These are phyloP conservation scores for Wilhelminamyces savonicus DNA, from an alignment of 805 yeast species.

Conservation along the genomic window DNA sequence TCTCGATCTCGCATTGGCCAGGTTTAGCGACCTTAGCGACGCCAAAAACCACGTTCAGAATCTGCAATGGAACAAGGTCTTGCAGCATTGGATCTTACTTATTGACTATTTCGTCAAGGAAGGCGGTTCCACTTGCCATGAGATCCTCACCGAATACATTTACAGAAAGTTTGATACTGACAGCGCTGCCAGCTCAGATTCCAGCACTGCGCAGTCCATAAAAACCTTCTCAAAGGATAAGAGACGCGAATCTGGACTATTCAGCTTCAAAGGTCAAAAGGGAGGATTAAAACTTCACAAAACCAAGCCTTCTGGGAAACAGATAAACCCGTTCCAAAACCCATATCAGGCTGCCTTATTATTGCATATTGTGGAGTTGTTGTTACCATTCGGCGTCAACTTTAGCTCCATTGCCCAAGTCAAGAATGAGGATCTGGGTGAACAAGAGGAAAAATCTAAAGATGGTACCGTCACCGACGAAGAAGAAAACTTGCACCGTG, in stretches of 20 bases:
- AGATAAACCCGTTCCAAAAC: conserved; percentile 24
- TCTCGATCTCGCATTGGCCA: conserved; percentile 23
- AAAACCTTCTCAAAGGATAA: conserved; percentile 3
- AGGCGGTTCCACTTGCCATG: conserved; percentile 32
- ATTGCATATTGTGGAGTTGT: conserved; percentile 20
- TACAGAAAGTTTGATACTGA: conserved; percentile 19
- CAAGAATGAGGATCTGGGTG: conserved; percentile 4
- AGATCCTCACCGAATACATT: conserved; percentile 26
- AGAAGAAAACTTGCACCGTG: conserved; percentile 14
- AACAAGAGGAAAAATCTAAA: conserved; percentile 2
- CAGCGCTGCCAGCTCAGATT: conserved; percentile 2
- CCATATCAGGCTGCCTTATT: conserved; percentile 28
- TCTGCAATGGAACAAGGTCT: conserved; percentile 23
- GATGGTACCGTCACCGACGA: conserved; percentile 4
- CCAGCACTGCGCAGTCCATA: not conserved
- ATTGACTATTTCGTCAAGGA: conserved; percentile 28
- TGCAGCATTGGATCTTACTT: conserved; percentile 23
- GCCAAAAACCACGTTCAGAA: conserved; percentile 23
- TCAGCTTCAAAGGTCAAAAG: conserved; percentile 18
- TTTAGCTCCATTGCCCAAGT: conserved; percentile 16
- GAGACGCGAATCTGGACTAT: conserved; percentile 19
- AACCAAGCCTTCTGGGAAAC: not conserved
- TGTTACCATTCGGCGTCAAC: conserved; percentile 31
- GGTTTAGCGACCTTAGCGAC: conserved; percentile 19
- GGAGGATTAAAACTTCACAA: conserved; percentile 10